Evolutionary conservation across 2,329 filamentous ascomycete genomes (phyloP).

Genomic region (Penicillium digitatum): DNA sequence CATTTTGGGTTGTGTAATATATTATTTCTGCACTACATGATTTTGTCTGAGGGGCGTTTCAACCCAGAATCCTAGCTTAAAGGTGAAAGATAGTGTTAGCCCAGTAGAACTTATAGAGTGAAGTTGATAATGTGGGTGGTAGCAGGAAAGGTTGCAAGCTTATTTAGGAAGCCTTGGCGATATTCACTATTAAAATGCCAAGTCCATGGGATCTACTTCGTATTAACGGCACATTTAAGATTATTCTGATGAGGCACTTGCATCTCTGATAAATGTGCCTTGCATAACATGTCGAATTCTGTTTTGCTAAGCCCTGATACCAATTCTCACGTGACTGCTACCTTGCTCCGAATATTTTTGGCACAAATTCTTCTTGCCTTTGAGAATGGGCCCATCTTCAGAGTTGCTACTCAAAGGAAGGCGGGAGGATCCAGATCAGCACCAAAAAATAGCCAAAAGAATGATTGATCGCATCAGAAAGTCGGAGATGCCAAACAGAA

Average conservation of each 20-base stretch:
- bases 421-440: neutral
- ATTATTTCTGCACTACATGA: no score
- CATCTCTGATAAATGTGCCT: neutral
- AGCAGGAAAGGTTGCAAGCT: no score
- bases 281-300: neutral
- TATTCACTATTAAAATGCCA: no score
- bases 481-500: neutral
- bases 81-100: no score
- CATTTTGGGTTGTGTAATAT: no score
- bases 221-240: neutral
- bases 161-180: no score
- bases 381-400: neutral
- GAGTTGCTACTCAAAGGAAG: neutral
- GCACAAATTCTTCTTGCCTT: neutral
- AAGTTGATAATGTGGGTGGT: no score
- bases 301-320: conserved; percentile 9
- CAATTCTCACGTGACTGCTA: neutral
- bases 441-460: neutral
- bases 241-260: neutral
- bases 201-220: neutral
- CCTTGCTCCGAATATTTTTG: conserved; percentile 10
- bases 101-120: no score
- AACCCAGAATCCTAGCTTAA: no score
- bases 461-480: neutral
- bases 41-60: no score